Base-by-base conservation (phyloP, 352 stramenopile genomes). In the Globisporangium middletonii region DNA sequence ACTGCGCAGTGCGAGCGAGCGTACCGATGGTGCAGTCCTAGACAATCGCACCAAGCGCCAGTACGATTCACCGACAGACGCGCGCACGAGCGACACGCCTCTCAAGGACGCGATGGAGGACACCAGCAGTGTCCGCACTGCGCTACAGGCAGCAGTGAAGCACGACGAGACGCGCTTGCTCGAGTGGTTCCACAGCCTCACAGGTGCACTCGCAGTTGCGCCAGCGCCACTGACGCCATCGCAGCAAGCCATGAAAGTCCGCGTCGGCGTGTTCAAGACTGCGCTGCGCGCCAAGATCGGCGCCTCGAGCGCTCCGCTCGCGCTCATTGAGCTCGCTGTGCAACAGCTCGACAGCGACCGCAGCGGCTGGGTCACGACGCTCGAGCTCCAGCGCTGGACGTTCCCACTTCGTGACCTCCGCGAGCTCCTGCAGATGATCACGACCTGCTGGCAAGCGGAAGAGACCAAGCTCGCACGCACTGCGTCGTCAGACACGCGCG, bases 281-380 rank as follows among this genome's bases (percentile, higher is more conserved):
- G 72, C 73, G 0, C n/a, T 90, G 3, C 64, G 70, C 3, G 42
- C 64, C n/a, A 53, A 57, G 35, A 12, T 65, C 12, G 27, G 62
- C 41, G 19, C 49, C 42, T 63, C 43, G 35, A 46, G 18, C 1
- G 1, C 65, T 55, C 61, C 42, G 33, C 68, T 43, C 16, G 50
- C 52, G 26, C 67, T 48, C 26, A 67, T 88, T 12, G 68, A 88
- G 27, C 59, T 56, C 19, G 70, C 70, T 0, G 55, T 79, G 4
- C 65, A 71, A n/a, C 63, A 55, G 26, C 61, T 90, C 4, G 78
- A 92, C 55, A 72, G 62, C 7, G 75, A 90, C 52, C 50, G 52
- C 12, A 92, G 83, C 35, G 76, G 76, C 11, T 89, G 78, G 78
- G 75, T 92, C 54, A 87, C 83, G 11, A 83, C 78, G 6, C 57